These are phyloP conservation scores for Dioscorea dumetorum DNA, from an alignment of 106 monocot species.

Conservation along the genomic window DNA sequence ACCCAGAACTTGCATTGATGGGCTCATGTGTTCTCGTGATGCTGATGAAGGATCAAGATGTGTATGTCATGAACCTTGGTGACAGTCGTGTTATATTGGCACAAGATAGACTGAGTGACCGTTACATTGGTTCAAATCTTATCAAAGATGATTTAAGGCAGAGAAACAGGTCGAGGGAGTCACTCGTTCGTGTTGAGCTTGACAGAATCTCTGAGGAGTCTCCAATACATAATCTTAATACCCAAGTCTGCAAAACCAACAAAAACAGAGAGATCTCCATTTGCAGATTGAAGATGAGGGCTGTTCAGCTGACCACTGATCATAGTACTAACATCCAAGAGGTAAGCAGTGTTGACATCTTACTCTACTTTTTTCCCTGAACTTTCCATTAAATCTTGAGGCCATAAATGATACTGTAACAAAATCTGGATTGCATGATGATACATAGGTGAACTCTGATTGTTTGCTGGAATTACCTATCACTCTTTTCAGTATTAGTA, in stretches of 20 bases:
- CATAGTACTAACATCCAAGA: constrained; percentile 81
- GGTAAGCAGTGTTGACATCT: constrained; percentile 23
- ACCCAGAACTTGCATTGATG: constrained; percentile 98
- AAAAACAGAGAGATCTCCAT: constrained; percentile 70
- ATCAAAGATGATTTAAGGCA: constrained; percentile 35
- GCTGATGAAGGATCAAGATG: constrained; percentile 99
- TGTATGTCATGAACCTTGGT: constrained; percentile 96
- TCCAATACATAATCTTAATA: constrained; percentile 68
- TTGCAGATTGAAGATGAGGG: constrained; percentile 66
- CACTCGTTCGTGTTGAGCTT: constrained; percentile 68
- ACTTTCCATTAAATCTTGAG: too few species aligned
- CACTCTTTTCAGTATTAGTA: too few species aligned
- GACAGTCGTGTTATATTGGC: constrained; percentile 92
- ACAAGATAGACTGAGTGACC: constrained; percentile 57
- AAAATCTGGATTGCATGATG: too few species aligned
- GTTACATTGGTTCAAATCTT: constrained; percentile 16
- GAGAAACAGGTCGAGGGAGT: constrained; percentile 65
- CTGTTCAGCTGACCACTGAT: constrained; percentile 80
- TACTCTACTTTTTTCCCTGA: too few species aligned
- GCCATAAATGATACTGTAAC: too few species aligned
- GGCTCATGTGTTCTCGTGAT: constrained; percentile 98
- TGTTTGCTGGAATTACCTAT: too few species aligned
- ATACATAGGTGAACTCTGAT: too few species aligned
- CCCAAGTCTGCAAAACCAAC: constrained; percentile 32
- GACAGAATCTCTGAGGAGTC: constrained; percentile 97